Evolutionary conservation across 2,329 filamentous ascomycete species (phyloP), one percentile per base, ranked within the genome.

Genomic region (Clarireedia hainanense): DNA sequence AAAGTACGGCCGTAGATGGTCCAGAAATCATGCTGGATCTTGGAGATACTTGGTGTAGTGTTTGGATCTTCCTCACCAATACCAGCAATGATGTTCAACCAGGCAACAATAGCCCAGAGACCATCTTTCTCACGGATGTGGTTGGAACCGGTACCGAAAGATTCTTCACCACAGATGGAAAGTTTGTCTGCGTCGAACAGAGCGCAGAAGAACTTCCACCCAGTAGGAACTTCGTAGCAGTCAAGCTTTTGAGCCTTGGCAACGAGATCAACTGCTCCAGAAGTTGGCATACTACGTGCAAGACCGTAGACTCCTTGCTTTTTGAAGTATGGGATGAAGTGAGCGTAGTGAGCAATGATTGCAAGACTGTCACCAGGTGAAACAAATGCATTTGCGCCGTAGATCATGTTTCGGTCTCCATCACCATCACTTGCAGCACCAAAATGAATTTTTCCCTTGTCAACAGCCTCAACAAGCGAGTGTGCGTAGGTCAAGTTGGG

Each of bases 401-500:
- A 99, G 70, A 99, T 99, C 94, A 99, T 99, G 84, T 99, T 99
- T 66, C 94, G 89, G 78, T 99, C 94, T 68, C 94, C 94, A 67
- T 99, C 94, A 65, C 94, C 94, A 65, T 99, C 94, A 61, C 89
- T 95, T 48, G 94, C 94, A 57, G 94, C 94, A 69, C 94, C 94
- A 67, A 99, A 99, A 69, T 95, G 94, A 62, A 99, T 91, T 58
- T 84, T 82, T 67, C 89, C 85, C 77, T 89, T 89, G 74, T 99
- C 91, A 43, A 99, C 94, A 59, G 85, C 88, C 68, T 96, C 90
- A 58, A 99, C 94, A 43, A 99, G 81, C 53, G 90, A 92, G 75
- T 95, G 89, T 30, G 94, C 94, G 68, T 99, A 99, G 57, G 94
- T 95, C 39, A 99, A 83, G 78, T 99, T 99, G 64, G 94, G 94